phyloP scores from a whole-genome alignment of 2,329 filamentous ascomycete species.

The Nannizziopsis barbatae region DNA sequence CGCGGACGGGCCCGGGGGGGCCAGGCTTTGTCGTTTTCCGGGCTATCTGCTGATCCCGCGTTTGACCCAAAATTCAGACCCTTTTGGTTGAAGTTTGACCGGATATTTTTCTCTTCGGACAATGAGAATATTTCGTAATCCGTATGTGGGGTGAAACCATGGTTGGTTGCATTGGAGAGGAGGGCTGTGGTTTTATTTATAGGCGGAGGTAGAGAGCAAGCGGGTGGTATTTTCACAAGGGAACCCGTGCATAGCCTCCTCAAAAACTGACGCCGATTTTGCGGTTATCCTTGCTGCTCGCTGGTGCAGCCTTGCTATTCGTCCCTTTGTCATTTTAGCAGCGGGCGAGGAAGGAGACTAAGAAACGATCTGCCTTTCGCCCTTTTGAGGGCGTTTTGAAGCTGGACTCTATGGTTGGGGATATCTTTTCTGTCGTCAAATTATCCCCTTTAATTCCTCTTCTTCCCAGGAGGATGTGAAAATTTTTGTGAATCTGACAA shows the following conservation, averaged over 20 bases:
- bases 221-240: not conserved
- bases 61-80: too few species aligned
- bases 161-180: not conserved
- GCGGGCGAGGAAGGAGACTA: not conserved
- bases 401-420: too few species aligned
- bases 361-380: not conserved
- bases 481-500: too few species aligned
- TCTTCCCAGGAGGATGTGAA: too few species aligned
- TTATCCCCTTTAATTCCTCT: too few species aligned
- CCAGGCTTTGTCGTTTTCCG: too few species aligned
- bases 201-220: not conserved
- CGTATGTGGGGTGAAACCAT: not conserved
- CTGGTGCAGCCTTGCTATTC: conserved; percentile 1
- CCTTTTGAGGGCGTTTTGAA: not conserved
- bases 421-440: too few species aligned
- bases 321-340: not conserved
- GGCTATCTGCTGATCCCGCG: too few species aligned
- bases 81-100: too few species aligned
- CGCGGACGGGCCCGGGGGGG: too few species aligned
- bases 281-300: not conserved
- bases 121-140: too few species aligned
- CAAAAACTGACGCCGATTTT: not conserved
- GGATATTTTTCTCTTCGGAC: too few species aligned
- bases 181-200: not conserved
- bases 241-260: conserved; percentile 3